phyloP scores from a whole-genome alignment of 1,284 basidiomycete species.

The Phenoliferia sp. region DNA sequence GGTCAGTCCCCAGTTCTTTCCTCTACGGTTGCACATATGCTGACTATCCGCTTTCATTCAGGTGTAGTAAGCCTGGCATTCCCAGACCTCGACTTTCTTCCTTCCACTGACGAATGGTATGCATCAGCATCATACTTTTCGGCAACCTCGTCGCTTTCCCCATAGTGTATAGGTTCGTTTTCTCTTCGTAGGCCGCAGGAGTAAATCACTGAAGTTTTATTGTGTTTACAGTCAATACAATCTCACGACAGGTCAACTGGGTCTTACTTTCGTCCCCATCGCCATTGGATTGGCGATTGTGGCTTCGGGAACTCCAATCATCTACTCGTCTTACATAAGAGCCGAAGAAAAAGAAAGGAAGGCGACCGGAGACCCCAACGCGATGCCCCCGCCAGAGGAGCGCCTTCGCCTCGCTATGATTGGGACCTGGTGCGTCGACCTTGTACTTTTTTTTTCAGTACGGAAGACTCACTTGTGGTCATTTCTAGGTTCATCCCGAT shows the following conservation, averaged over 20 bases:
- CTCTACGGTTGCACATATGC: too few species aligned
- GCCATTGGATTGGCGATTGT: slow-evolving; percentile 11
- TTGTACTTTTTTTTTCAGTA: slow-evolving; percentile 2
- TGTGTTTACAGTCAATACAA: too few species aligned
- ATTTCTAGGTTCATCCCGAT: too few species aligned
- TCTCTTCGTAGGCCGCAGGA: too few species aligned
- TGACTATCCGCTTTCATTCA: too few species aligned
- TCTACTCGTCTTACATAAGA: too few species aligned
- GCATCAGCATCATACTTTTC: neutral
- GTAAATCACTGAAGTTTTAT: too few species aligned
- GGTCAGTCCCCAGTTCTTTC: neutral
- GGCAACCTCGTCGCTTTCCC: neutral
- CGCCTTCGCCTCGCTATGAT: slow-evolving; percentile 11
- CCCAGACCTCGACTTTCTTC: too few species aligned
- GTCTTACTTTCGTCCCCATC: slow-evolving; percentile 16
- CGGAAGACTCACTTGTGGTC: neutral
- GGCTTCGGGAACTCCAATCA: neutral
- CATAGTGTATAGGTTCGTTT: neutral
- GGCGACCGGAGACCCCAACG: neutral
- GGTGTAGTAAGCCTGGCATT: too few species aligned
- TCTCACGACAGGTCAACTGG: slow-evolving; percentile 5
- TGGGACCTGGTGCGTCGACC: slow-evolving; percentile 15
- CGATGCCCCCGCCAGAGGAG: slow-evolving; percentile 5
- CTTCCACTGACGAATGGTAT: too few species aligned
- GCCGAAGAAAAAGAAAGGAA: neutral